These are phyloP conservation scores for Plantago lanceolata DNA, from an alignment of 305 asterid genomes.

Conservation along the genomic window DNA sequence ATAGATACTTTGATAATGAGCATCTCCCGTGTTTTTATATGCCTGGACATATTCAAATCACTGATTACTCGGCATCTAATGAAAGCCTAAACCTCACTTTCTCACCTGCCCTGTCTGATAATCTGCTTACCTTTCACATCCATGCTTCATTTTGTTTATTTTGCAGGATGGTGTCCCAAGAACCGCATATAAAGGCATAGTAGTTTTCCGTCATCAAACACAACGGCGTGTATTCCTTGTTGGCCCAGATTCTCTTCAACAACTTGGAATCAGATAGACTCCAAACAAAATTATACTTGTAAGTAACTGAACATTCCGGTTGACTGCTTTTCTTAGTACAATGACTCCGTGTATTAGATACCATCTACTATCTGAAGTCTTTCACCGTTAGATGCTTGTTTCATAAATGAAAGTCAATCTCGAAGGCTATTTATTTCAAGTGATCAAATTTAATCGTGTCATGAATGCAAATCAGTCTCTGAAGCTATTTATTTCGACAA, in stretches of 20 bases:
- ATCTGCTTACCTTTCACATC: neutral
- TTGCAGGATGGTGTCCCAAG: conserved; percentile 86
- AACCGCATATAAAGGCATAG: conserved; percentile 84
- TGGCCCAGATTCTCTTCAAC: conserved; percentile 68
- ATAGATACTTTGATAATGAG: too few relatives aligned
- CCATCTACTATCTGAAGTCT: conserved; percentile 1
- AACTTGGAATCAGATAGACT: conserved; percentile 52
- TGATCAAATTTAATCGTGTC: neutral
- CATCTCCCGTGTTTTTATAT: too few relatives aligned
- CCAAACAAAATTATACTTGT: conserved; percentile 26
- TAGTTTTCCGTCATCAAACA: conserved; percentile 69
- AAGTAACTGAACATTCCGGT: neutral
- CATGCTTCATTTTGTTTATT: conserved; percentile 15
- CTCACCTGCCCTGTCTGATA: neutral
- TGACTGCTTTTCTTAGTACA: neutral
- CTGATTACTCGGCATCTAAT: neutral
- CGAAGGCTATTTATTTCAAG: neutral
- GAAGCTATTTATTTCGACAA: neutral
- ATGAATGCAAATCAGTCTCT: neutral
- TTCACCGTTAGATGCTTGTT: neutral
- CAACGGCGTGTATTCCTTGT: conserved; percentile 77
- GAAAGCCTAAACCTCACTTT: neutral
- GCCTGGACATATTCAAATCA: too few relatives aligned
- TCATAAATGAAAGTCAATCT: neutral
- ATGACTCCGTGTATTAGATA: neutral